phyloP scores from a whole-genome alignment of 1,139 yeast species.

The Candida sanyaensis region DNA sequence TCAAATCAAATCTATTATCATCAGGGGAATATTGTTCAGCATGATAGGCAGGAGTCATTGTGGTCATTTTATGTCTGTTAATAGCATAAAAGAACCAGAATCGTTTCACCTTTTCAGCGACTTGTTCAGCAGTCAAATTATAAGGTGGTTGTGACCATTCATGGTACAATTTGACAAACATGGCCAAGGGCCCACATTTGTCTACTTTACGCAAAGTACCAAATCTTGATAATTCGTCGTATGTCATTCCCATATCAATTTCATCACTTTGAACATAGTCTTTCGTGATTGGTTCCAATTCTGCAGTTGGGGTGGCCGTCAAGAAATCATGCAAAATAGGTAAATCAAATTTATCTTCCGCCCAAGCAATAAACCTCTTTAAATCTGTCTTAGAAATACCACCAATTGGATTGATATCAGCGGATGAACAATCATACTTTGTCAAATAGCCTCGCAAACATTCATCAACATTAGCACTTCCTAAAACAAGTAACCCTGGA shows the following conservation, averaged over 20 bases:
- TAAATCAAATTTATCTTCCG: conserved; percentile 63
- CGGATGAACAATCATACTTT: conserved; percentile 94
- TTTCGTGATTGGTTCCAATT: conserved; percentile 91
- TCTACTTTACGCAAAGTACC: conserved; percentile 92
- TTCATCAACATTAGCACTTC: conserved; percentile 98
- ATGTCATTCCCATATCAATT: conserved; percentile 97
- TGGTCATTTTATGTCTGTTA: conserved; percentile 95
- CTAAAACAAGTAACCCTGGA: conserved; percentile 85
- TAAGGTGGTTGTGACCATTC: conserved; percentile 80
- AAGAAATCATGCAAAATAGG: conserved; percentile 80
- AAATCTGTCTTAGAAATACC: conserved; percentile 94
- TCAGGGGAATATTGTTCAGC: conserved; percentile 98
- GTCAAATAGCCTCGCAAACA: conserved; percentile 93
- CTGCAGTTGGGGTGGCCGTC: conserved; percentile 96
- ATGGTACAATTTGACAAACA: conserved; percentile 87
- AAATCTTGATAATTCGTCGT: conserved; percentile 86
- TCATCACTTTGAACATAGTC: conserved; percentile 95
- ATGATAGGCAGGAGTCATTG: conserved; percentile 93
- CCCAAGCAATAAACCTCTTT: conserved; percentile 82
- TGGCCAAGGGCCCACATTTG: conserved; percentile 93
- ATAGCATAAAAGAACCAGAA: conserved; percentile 93
- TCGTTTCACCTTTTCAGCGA: conserved; percentile 88
- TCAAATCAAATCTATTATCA: conserved; percentile 90
- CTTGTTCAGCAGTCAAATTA: conserved; percentile 73
- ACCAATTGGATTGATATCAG: conserved; percentile 97